Base-by-base conservation (phyloP, 306 rosid species). In the Vigna radiata region DNA sequence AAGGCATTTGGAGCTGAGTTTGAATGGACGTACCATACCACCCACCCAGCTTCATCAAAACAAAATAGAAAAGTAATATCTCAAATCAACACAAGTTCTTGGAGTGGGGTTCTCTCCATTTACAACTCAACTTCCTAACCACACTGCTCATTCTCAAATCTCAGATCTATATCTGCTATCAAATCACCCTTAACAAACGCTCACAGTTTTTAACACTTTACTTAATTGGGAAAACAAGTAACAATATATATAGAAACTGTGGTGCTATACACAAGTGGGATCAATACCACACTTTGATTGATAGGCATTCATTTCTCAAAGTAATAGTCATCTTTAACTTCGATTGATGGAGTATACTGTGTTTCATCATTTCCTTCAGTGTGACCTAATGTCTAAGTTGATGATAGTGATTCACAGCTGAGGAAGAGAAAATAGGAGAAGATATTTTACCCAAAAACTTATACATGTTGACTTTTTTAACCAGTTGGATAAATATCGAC, bases 11-110 rank as follows among this genome's bases (percentile, higher is more conserved):
- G 75, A 75, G 55, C 70, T 33, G 36, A 61, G 77, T 79, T 79
- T 83, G 83, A 75, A 74, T 69, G 70, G 81, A 83, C 81, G 23
- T 83, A 31, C 44, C 73, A 79, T 47, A 31, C 43, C 18, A 60
- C 43, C 65, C 41, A 41, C 2, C 44, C 49, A 44, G 49, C 16
- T 12, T 41, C 49, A 44, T 74, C 62, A 77, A 25, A 82, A 77
- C 68, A 55, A 73, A 75, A 63, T 18, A 18, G 56, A 64, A 81
- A 79, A 49, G 83, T 25, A 37, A 14, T 65, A 65, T 29, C 53
- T 39, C 77, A 70, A 46, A 69, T 70, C 64, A 72, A 63, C 73
- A 61, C n/a, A n/a, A n/a, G n/a, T 58, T 67, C 53, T 46, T 55
- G 70, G 61, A 21, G 21, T 64, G 14, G 73, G 5, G 16, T 31